A percentile compares a stretch with the other conserved stretches of the same genome.
Evolutionary conservation across 1,284 basidiomycete species (phyloP).

Genomic region (Ustilago hordei): DNA sequence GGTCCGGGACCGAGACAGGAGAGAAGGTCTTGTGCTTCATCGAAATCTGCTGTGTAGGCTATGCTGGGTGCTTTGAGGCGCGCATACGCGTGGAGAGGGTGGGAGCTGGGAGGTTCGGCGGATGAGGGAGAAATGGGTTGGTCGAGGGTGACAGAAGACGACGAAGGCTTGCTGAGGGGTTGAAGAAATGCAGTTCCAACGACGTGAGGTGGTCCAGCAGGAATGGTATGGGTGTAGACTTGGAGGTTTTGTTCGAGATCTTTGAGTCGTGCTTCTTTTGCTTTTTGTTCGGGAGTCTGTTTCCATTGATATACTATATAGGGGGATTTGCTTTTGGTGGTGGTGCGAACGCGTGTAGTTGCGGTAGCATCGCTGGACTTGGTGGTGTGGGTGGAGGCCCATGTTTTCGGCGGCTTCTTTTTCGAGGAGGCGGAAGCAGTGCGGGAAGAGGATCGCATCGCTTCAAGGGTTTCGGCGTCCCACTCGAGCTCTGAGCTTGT

Average conservation of each 20-base stretch:
- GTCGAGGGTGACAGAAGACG: neutral
- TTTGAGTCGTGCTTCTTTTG: constrained; percentile 19
- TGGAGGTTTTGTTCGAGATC: constrained; percentile 30
- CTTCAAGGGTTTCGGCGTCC: constrained; percentile 10
- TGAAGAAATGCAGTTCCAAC: constrained; percentile 20
- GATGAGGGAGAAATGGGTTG: constrained; percentile 4
- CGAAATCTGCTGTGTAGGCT: constrained; percentile 36
- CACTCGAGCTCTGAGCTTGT: constrained; percentile 6
- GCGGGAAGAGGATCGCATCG: constrained; percentile 19
- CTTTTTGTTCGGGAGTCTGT: constrained; percentile 11
- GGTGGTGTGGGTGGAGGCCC: constrained; percentile 35
- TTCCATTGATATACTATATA: constrained; percentile 1
- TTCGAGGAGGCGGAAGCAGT: neutral
- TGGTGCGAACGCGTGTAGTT: neutral
- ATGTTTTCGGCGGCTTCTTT: constrained; percentile 35
- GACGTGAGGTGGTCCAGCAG: constrained; percentile 18
- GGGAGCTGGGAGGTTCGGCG: neutral
- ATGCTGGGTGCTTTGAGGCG: constrained; percentile 32
- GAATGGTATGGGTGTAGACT: constrained; percentile 24
- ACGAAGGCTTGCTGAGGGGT: constrained; percentile 12
- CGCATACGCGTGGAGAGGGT: neutral
- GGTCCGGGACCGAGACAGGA: constrained; percentile 32
- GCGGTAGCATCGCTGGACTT: neutral
- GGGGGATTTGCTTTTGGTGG: neutral
- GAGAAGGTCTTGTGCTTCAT: constrained; percentile 40